A percentile compares a stretch with the other conserved stretches of the same genome.
phyloP scores from a whole-genome alignment of 345 rosid species.

The Citropsis articulata region DNA sequence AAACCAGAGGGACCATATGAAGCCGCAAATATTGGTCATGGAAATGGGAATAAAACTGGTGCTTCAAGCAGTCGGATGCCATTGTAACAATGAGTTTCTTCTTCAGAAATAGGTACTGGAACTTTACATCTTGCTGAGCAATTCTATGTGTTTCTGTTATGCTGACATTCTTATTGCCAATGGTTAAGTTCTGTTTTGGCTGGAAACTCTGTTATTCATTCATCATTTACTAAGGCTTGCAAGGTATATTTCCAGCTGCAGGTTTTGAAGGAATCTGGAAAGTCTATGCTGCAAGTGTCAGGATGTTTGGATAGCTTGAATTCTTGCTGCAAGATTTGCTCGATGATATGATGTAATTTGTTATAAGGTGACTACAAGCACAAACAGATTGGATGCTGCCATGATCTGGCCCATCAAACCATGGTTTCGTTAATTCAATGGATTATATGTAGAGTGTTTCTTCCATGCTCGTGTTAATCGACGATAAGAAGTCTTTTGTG shows the following conservation, averaged over 20 bases:
- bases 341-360: slow-evolving; percentile 7
- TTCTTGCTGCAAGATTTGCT: slow-evolving; percentile 5
- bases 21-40: slow-evolving; percentile 16
- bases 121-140: background rate
- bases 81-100: slow-evolving; percentile 28
- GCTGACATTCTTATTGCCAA: background rate
- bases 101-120: slow-evolving; percentile 25
- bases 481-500: slow-evolving; percentile 17
- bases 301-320: slow-evolving; percentile 23
- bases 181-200: background rate
- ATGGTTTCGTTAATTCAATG: slow-evolving; percentile 20
- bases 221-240: background rate
- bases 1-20: slow-evolving; percentile 28
- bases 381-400: slow-evolving; percentile 25
- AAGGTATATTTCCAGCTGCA: slow-evolving; percentile 6
- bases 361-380: slow-evolving; percentile 23
- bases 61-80: slow-evolving; percentile 38
- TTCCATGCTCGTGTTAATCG: slow-evolving; percentile 25
- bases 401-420: slow-evolving; percentile 19
- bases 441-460: slow-evolving; percentile 31
- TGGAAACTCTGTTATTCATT: background rate
- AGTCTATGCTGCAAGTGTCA: slow-evolving; percentile 1
- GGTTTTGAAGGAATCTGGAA: slow-evolving; percentile 17
- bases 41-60: slow-evolving; percentile 28
- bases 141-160: background rate